phyloP scores from a whole-genome alignment of 164 flowering plant species.

The Berberis vulgaris region DNA sequence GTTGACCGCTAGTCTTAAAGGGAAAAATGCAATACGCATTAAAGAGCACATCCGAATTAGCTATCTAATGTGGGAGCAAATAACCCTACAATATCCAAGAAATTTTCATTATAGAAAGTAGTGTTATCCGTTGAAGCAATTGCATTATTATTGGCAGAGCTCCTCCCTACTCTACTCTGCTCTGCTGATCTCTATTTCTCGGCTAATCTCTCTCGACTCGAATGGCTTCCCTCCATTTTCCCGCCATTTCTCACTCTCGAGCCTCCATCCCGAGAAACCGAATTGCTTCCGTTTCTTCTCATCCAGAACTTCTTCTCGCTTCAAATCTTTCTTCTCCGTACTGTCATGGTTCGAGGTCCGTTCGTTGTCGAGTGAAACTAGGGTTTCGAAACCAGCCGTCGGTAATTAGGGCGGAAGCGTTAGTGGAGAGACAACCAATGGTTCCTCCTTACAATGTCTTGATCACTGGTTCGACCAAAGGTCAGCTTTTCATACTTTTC shows the following conservation, averaged over 20 bases:
- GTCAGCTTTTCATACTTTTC: constrained; percentile 16
- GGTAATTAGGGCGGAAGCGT: constrained; percentile 8
- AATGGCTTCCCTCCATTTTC: constrained; percentile 19
- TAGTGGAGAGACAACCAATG: constrained; percentile 38
- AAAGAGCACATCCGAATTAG: no score
- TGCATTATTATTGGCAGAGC: no score
- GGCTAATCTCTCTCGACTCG: constrained; percentile 1
- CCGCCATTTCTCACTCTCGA: constrained; percentile 8
- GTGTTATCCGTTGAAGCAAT: no score
- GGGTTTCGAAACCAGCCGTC: not conserved
- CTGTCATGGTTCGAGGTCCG: not conserved
- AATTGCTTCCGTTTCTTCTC: constrained; percentile 2
- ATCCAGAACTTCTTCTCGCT: not conserved
- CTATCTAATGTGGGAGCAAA: no score
- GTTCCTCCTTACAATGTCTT: constrained; percentile 75
- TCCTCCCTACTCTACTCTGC: no score
- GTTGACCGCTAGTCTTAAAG: no score
- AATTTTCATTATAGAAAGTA: no score
- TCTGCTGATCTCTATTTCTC: not conserved
- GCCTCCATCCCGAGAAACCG: not conserved
- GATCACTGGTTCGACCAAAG: constrained; percentile 79
- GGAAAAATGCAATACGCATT: no score
- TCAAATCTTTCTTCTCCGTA: not conserved
- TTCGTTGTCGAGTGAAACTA: constrained; percentile 9
- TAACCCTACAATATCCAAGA: no score